Conservation (phyloP, 352 stramenopile genomes). For the Pythium sukuiense region DNA sequence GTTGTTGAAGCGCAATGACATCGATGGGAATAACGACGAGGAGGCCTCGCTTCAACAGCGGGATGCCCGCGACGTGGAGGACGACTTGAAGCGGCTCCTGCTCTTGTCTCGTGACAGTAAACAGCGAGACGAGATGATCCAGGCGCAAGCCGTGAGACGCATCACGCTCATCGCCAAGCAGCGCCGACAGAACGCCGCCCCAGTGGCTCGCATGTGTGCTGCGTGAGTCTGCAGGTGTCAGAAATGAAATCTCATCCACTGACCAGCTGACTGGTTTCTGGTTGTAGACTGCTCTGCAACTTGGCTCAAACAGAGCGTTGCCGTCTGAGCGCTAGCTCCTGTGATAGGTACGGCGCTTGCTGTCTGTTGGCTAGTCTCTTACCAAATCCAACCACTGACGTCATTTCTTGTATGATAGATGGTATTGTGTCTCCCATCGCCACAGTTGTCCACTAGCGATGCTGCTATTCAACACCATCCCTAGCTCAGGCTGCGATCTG, state of each 20-base stretch:
- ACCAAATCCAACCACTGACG: too few species aligned
- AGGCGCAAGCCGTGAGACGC: slow-evolving; percentile 53
- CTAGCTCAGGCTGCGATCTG: slow-evolving; percentile 19
- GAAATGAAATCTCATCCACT: slow-evolving; percentile 3
- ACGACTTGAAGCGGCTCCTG: slow-evolving; percentile 53
- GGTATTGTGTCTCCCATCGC: slow-evolving; percentile 67
- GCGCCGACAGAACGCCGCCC: slow-evolving; percentile 35
- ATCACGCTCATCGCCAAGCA: slow-evolving; percentile 44
- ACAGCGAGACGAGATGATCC: slow-evolving; percentile 56
- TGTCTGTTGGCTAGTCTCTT: too few species aligned
- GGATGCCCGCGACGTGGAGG: slow-evolving; percentile 40
- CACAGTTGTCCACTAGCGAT: slow-evolving; percentile 67
- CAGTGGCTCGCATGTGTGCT: slow-evolving; percentile 5
- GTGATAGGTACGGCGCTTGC: slow-evolving; percentile 37
- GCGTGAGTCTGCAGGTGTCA: slow-evolving; percentile 5
- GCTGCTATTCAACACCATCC: slow-evolving; percentile 40
- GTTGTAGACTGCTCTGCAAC: slow-evolving; percentile 60
- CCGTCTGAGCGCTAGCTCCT: slow-evolving; percentile 60
- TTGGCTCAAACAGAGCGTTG: slow-evolving; percentile 53
- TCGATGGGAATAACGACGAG: slow-evolving; percentile 12
- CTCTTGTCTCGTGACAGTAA: slow-evolving; percentile 47
- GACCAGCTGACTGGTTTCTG: neutral
- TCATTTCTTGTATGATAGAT: slow-evolving; percentile 31
- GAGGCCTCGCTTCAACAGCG: slow-evolving; percentile 21
- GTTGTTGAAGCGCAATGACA: slow-evolving; percentile 54